These are phyloP conservation scores for Kodamaea jinghongensis DNA, from an alignment of 805 yeast genomes.

Conservation along the genomic window DNA sequence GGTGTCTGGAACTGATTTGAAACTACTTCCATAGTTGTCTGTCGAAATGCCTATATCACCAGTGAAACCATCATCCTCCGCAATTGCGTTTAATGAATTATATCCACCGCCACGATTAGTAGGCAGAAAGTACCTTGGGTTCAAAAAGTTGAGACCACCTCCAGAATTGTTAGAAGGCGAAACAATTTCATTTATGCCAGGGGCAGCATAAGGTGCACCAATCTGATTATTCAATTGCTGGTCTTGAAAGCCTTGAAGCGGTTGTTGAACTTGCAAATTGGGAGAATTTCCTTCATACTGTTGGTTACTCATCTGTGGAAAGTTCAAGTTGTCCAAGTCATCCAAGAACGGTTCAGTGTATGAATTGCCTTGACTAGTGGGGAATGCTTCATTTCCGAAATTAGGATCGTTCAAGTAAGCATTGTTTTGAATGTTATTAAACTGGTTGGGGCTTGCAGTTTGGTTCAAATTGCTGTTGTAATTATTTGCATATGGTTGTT, in stretches of 20 bases:
- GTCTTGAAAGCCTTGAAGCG: conserved; percentile 1
- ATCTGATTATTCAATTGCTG: conserved; percentile 11
- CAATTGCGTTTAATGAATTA: conserved; percentile 31
- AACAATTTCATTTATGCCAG: conserved; percentile 37
- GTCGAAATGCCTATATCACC: conserved; percentile 21
- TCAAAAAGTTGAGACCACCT: conserved; percentile 19
- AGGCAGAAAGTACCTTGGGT: conserved; percentile 43
- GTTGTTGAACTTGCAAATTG: conserved; percentile 1
- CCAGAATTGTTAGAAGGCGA: conserved; percentile 26
- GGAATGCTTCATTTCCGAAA: conserved; percentile 2
- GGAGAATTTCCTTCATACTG: conserved; percentile 4
- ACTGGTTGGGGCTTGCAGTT: conserved; percentile 4
- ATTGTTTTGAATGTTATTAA: not conserved
- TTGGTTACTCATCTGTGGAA: conserved; percentile 11
- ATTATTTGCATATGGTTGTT: conserved; percentile 11
- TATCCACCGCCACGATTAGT: conserved; percentile 21
- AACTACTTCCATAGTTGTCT: conserved; percentile 15
- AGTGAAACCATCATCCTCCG: conserved; percentile 22
- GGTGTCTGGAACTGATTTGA: conserved; percentile 16
- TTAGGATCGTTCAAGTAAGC: conserved; percentile 2
- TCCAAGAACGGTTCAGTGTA: conserved; percentile 32
- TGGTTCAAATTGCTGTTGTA: conserved; percentile 1
- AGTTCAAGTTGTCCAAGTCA: conserved; percentile 23
- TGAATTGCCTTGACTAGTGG: conserved; percentile 11
- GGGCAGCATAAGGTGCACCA: conserved; percentile 13